Conservation (phyloP, 139 green algal genomes). For the Chlamydomonas eustigma region DNA sequence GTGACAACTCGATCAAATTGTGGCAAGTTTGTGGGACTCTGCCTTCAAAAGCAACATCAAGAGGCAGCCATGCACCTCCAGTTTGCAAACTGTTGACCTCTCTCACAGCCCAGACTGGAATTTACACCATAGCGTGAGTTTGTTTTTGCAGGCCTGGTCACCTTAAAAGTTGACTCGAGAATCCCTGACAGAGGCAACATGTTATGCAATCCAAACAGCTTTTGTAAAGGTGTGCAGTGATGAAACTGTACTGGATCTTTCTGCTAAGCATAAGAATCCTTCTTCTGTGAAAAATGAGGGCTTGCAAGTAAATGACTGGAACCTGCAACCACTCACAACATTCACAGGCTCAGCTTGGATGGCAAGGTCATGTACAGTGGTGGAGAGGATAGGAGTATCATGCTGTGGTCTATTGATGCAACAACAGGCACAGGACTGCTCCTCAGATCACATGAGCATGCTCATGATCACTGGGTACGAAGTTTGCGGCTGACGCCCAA, state of each 20-base stretch:
- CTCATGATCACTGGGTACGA: constrained; percentile 4
- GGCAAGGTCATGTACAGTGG: neutral
- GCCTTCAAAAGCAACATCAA: neutral
- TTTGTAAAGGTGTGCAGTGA: too few relatives aligned
- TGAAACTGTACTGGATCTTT: too few relatives aligned
- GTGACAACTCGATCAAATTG: constrained; percentile 4
- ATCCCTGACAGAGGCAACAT: too few relatives aligned
- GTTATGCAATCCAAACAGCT: too few relatives aligned
- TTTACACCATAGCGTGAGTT: constrained; percentile 6
- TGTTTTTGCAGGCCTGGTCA: too few relatives aligned
- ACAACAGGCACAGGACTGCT: neutral
- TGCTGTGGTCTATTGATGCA: neutral
- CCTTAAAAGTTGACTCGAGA: too few relatives aligned
- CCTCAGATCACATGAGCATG: neutral
- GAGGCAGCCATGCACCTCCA: too few relatives aligned
- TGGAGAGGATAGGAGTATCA: constrained; percentile 2
- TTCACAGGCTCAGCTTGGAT: neutral
- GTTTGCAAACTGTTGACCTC: neutral
- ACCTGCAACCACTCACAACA: too few relatives aligned
- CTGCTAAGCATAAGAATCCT: too few relatives aligned
- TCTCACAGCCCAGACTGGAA: neutral
- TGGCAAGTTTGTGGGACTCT: neutral
- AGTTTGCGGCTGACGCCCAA: constrained; percentile 3
- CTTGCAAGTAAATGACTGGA: too few relatives aligned
- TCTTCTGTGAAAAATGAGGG: too few relatives aligned